Evolutionary conservation across 768 basidiomycete genomes (phyloP).

Genomic region (Termitomyces sp.): DNA sequence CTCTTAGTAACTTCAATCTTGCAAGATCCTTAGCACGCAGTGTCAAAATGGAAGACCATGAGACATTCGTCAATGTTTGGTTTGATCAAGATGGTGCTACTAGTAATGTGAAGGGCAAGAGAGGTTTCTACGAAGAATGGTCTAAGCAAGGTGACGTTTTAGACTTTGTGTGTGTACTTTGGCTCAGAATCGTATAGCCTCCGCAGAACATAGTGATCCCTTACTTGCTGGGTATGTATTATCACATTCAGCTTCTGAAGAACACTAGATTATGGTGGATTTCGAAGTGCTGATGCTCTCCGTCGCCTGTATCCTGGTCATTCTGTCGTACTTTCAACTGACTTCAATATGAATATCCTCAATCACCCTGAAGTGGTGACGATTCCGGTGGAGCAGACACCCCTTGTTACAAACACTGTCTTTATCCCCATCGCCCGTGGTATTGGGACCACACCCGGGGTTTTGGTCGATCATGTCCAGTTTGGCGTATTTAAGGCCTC

Average conservation of each 20-base stretch:
- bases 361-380: conserved; percentile 43
- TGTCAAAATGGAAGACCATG: conserved; percentile 7
- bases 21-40: background rate
- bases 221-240: conserved; percentile 38
- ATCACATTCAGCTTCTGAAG: background rate
- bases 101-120: conserved; percentile 13
- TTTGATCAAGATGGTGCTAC: conserved; percentile 4
- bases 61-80: conserved; percentile 14
- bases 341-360: conserved; percentile 41
- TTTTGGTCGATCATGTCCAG: conserved; percentile 43
- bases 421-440: conserved; percentile 46
- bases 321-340: conserved; percentile 50
- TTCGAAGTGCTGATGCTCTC: conserved; percentile 36
- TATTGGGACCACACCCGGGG: conserved; percentile 39
- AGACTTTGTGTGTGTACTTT: background rate
- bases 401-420: conserved; percentile 40
- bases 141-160: conserved; percentile 37
- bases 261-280: background rate
- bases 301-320: conserved; percentile 57
- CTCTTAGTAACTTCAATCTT: background rate
- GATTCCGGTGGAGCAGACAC: conserved; percentile 40
- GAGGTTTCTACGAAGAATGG: conserved; percentile 49
- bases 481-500: conserved; percentile 49
- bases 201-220: conserved; percentile 43
- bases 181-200: conserved; percentile 30